These are phyloP conservation scores for Rhytidiadelphus loreus DNA, from an alignment of 225 moss, liverwort and hornwort genomes.

Conservation along the genomic window DNA sequence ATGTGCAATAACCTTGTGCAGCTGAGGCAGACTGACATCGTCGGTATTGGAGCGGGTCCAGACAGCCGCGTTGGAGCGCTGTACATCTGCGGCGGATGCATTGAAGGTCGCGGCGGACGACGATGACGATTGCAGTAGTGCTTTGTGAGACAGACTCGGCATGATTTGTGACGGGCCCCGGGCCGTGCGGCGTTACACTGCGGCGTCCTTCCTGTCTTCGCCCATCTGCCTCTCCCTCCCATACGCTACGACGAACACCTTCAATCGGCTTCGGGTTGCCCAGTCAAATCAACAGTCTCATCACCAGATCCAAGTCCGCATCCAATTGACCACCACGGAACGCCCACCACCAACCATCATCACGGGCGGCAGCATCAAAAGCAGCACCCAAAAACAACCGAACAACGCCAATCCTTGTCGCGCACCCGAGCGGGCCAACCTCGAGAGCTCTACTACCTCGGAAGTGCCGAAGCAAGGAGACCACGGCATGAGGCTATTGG, in stretches of 20 bases:
- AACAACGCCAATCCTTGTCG: background rate
- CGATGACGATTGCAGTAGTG: conserved; percentile 61
- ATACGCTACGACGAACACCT: conserved; percentile 34
- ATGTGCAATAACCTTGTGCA: conserved; percentile 71
- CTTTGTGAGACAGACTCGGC: conserved; percentile 97
- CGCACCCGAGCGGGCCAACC: background rate
- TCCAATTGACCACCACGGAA: conserved; percentile 8
- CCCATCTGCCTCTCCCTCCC: conserved; percentile 80
- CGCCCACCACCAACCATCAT: background rate
- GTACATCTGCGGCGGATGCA: conserved; percentile 38
- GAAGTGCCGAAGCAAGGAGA: background rate
- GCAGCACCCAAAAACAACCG: background rate
- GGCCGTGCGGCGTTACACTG: conserved; percentile 42
- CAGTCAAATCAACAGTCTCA: background rate
- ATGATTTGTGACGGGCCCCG: conserved; percentile 56
- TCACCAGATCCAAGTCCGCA: conserved; percentile 37
- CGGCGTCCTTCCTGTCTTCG: conserved; percentile 51
- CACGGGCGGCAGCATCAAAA: background rate
- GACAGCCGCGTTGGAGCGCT: conserved; percentile 58
- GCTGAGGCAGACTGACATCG: conserved; percentile 88
- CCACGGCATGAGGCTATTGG: conserved; percentile 17
- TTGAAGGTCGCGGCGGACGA: conserved; percentile 38
- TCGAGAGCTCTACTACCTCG: background rate
- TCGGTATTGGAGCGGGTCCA: conserved; percentile 94
- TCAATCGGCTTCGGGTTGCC: background rate